Evolutionary conservation across 1,284 basidiomycete species (phyloP), one percentile per base, ranked within the genome.

Genomic region (Tilletiopsis washingtonensis): DNA sequence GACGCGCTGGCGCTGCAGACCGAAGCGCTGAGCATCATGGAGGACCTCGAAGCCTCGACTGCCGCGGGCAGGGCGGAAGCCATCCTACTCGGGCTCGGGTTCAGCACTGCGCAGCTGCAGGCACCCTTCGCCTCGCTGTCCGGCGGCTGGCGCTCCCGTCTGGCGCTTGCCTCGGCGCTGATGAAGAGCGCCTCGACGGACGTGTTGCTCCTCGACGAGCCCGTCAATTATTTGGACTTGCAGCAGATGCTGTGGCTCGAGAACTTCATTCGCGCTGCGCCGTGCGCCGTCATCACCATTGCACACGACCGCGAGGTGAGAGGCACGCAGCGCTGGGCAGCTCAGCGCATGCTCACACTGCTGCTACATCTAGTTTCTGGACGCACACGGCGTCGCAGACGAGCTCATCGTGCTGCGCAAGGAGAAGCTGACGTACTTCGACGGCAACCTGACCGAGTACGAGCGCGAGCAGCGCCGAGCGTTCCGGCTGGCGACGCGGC

Each of bases 121-220:
- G 74, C 75, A 0, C 77, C 78, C 0, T 79, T 80, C 47, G 67
- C 69, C 0, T 71, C 76, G 0, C 75, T 86, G 9, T 84, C 82
- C 1, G 84, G 84, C 17, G 84, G 84, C 0, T 87, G 84, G 84
- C 75, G 80, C 21, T 82, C 81, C 52, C 77, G 84, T 7, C 81
- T 81, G 49, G 67, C 75, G 0, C 68, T 78, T 24, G 78, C 78
- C 4, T 70, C 69, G 3, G 76, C 76, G 2, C 63, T 79, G 15
- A 67, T 79, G 12, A 67, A 77, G 25, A n/a, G n/a, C n/a, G n/a
- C n/a, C n/a, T 69, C 74, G 14, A 74, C 73, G 7, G 75, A 79
- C 47, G 49, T 78, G 6, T 62, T 78, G 1, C 62, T 77, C 0
- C 66, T 78, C 5, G 74, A 75, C 47, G 75, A 79, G 56, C 75